Evolutionary conservation across 371 early-diverging fungal species (phyloP), one percentile per base, ranked within the genome.

Genomic region (Actinomucor elegans): DNA sequence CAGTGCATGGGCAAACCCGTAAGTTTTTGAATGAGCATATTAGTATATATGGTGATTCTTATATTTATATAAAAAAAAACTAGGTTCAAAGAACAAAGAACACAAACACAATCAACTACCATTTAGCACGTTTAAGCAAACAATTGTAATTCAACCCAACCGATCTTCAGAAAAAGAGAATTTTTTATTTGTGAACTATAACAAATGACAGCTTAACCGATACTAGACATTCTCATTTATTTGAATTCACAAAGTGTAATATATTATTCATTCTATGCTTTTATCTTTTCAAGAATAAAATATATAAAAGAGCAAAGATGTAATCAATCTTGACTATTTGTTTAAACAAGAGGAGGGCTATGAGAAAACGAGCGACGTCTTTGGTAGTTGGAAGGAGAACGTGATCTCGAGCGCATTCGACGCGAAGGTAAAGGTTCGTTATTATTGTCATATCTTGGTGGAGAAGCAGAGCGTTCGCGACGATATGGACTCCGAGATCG

Each of bases 91-190:
- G 71, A 63, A 45, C 65, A 38, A 80, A 81, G 55, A 59, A 73
- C 27, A 66, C 76, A 46, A 84, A 79, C 58, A 82, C 85, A 44
- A 76, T 82, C 67, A 84, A 84, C 61, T 84, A 84, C 37, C 85
- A 84, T 49, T 71, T 84, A 66, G 85, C 85, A 21, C 83, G 85
- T 48, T 79, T 84, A 57, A 81, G 83, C 61, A 84, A 80, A 64
- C 85, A 81, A 57, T 69, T 83, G 46, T 84, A 82, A 69, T 21
- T 3, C 2, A 24, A 26, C n/a, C n/a, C n/a, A n/a, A n/a, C n/a
- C n/a, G n/a, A n/a, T n/a, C n/a, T n/a, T n/a, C n/a, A n/a, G n/a
- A n/a, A n/a, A n/a, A n/a, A n/a, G n/a, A n/a, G n/a, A n/a, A n/a
- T n/a, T n/a, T n/a, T n/a, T n/a, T n/a, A n/a, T n/a, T n/a, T n/a